Conservation (phyloP, 2,329 filamentous ascomycete species). For the Beauveria bassiana region DNA sequence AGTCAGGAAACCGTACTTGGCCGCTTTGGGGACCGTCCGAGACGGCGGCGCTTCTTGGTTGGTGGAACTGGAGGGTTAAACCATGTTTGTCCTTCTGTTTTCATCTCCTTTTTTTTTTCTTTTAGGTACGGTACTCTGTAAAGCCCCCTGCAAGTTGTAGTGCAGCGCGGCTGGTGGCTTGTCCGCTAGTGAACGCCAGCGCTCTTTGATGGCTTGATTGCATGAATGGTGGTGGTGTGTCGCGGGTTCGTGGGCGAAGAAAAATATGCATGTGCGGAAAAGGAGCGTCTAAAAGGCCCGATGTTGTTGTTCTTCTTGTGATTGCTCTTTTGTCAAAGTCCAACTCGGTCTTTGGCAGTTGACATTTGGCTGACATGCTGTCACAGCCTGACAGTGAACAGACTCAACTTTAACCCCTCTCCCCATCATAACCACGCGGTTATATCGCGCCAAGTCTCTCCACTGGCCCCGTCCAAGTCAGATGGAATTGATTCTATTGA, state of each 20-base stretch:
- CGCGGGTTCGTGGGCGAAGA: not conserved
- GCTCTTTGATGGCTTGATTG: not conserved
- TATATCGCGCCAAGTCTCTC: not conserved
- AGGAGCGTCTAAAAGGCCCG: not conserved
- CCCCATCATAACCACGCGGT: too few species aligned
- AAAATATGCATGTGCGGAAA: not conserved
- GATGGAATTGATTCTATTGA: not conserved
- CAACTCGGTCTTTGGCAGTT: too few species aligned
- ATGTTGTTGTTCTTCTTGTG: not conserved
- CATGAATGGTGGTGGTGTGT: not conserved
- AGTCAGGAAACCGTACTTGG: not conserved
- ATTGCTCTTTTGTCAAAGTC: not conserved
- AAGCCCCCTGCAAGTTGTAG: not conserved
- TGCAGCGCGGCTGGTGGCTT: slow-evolving; percentile 3
- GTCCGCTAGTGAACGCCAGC: not conserved
- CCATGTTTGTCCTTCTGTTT: too few species aligned
- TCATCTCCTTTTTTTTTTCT: too few species aligned
- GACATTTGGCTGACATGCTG: too few species aligned
- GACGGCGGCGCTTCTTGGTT: not conserved
- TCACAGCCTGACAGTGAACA: too few species aligned
- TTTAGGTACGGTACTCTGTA: too few species aligned
- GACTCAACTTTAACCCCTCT: too few species aligned
- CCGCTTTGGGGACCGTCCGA: slow-evolving; percentile 6
- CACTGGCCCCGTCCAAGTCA: not conserved
- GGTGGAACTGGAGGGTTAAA: not conserved